These are phyloP conservation scores for Scheffersomyces stipitis DNA, from an alignment of 805 yeast genomes.

Conservation along the genomic window DNA sequence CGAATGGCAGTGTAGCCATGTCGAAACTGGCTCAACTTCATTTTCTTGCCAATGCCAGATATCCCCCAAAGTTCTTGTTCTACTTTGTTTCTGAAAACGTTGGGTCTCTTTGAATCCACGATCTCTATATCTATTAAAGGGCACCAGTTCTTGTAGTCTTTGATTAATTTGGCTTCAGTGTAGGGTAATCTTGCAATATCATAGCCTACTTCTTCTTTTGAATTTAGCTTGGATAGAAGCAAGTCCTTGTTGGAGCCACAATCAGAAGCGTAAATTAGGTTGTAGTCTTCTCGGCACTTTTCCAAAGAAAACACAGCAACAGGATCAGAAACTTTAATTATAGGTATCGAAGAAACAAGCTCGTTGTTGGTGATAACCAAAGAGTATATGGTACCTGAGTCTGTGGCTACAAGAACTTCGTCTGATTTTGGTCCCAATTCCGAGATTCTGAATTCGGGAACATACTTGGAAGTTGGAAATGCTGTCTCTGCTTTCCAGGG, in stretches of 20 bases:
- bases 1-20: slow-evolving; percentile 30
- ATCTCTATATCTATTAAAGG: slow-evolving; percentile 44
- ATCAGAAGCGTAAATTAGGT: slow-evolving; percentile 40
- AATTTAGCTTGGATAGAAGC: slow-evolving; percentile 20
- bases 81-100: slow-evolving; percentile 14
- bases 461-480: slow-evolving; percentile 43
- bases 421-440: slow-evolving; percentile 12
- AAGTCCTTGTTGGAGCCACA: slow-evolving; percentile 39
- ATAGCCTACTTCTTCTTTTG: background rate
- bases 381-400: slow-evolving; percentile 33
- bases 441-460: slow-evolving; percentile 21
- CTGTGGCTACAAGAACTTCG: slow-evolving; percentile 34
- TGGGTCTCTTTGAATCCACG: slow-evolving; percentile 24
- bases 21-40: slow-evolving; percentile 32
- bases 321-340: slow-evolving; percentile 35
- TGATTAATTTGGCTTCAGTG: slow-evolving; percentile 21
- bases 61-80: slow-evolving; percentile 46
- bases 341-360: slow-evolving; percentile 20
- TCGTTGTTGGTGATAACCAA: slow-evolving; percentile 20
- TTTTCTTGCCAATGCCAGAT: slow-evolving; percentile 34
- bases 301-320: slow-evolving; percentile 35
- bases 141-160: slow-evolving; percentile 46
- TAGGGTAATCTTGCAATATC: slow-evolving; percentile 15
- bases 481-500: slow-evolving; percentile 18
- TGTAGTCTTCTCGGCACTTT: slow-evolving; percentile 14